A percentile compares a stretch with the other conserved stretches of the same genome.
Evolutionary conservation across 495 filamentous ascomycete species (phyloP).

Genomic region (Penicillium maclennaniae): DNA sequence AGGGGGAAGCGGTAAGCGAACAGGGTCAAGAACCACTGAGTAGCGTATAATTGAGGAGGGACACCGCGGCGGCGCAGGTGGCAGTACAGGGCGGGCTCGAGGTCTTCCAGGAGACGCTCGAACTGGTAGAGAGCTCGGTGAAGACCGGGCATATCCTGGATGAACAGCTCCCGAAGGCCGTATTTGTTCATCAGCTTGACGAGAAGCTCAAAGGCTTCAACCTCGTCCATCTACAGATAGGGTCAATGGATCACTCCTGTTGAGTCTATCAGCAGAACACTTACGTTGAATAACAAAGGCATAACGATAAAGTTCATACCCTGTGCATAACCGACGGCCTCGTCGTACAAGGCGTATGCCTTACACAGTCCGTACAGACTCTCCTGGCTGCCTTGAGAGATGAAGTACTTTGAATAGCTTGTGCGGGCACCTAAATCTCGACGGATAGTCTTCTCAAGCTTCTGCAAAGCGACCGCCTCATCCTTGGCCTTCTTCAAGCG

Average conservation of each 20-base stretch:
- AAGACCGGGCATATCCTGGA: conserved; percentile 93
- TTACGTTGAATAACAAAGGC: conserved; percentile 94
- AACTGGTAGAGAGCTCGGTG: conserved; percentile 94
- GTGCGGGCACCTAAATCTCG: conserved; percentile 88
- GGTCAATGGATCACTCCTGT: conserved; percentile 2
- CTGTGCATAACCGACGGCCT: conserved; percentile 92
- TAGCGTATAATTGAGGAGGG: conserved; percentile 88
- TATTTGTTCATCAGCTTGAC: conserved; percentile 97
- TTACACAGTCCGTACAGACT: conserved; percentile 94
- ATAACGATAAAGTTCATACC: conserved; percentile 99
- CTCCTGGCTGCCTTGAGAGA: conserved; percentile 86
- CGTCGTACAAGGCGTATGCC: conserved; percentile 94
- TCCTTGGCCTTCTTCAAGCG: conserved; percentile 72
- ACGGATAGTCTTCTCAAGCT: conserved; percentile 87
- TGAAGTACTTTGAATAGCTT: conserved; percentile 91
- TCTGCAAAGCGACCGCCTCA: conserved; percentile 64
- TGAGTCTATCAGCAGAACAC: conserved; percentile 17
- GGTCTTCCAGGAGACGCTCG: conserved; percentile 88
- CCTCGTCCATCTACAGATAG: conserved; percentile 80
- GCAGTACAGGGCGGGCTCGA: conserved; percentile 91
- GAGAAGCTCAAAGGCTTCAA: conserved; percentile 91
- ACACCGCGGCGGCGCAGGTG: conserved; percentile 87
- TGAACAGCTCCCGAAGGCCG: conserved; percentile 85
- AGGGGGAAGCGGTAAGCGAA: conserved; percentile 98
- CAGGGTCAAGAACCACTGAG: conserved; percentile 98